These are phyloP conservation scores for Coemansia javaensis DNA, from an alignment of 192 early-diverging fungal genomes.

Conservation along the genomic window DNA sequence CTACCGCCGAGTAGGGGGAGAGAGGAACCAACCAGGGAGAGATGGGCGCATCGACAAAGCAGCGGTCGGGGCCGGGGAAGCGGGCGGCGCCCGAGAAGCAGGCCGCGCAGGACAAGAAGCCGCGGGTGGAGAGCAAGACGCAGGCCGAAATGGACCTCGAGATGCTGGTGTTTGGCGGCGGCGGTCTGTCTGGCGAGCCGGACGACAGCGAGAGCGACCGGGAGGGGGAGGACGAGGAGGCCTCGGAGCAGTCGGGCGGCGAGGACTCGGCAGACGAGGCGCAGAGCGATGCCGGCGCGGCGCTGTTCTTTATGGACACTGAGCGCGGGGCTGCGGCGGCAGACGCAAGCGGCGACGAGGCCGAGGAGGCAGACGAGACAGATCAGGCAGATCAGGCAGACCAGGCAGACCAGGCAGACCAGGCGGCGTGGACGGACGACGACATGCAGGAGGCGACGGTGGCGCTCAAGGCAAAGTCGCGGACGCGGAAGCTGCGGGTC, in stretches of 20 bases:
- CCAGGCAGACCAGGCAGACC: neutral
- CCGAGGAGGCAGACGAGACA: conserved; percentile 11
- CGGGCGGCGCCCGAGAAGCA: too few species aligned
- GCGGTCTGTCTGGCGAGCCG: neutral
- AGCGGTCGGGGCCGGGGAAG: too few species aligned
- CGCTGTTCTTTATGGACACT: conserved; percentile 41
- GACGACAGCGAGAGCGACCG: too few species aligned
- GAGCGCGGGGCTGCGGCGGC: conserved; percentile 3
- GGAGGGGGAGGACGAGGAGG: too few species aligned
- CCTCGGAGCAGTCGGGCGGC: too few species aligned
- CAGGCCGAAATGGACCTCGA: conserved; percentile 70
- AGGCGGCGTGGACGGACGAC: conserved; percentile 75
- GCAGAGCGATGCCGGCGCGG: conserved; percentile 1
- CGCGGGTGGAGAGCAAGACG: conserved; percentile 45
- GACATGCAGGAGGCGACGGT: conserved; percentile 69
- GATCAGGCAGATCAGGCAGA: neutral
- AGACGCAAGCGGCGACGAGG: conserved; percentile 35
- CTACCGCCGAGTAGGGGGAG: too few species aligned
- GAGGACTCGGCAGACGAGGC: conserved; percentile 26
- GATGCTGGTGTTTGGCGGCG: conserved; percentile 70
- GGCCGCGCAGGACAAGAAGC: too few species aligned
- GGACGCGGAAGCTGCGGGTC: conserved; percentile 74
- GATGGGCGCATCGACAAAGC: too few species aligned
- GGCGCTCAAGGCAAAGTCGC: conserved; percentile 59
- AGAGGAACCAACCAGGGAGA: too few species aligned